phyloP scores from a whole-genome alignment of 2,329 filamentous ascomycete species.

The Colletotrichum simmondsii region DNA sequence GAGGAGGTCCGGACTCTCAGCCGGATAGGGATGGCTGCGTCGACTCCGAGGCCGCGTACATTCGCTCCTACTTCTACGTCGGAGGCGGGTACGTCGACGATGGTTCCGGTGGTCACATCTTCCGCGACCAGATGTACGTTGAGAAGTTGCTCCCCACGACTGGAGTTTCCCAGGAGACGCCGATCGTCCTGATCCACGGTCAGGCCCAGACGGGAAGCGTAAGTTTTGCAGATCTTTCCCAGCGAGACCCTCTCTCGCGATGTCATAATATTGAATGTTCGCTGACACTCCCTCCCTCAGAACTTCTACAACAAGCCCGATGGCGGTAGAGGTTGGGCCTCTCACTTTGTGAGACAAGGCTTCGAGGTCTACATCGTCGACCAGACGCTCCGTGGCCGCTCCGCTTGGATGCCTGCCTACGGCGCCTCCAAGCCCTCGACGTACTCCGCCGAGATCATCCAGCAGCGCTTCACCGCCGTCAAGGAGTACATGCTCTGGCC shows the following conservation, averaged over 20 bases:
- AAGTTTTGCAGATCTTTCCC: conserved; percentile 35
- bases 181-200: conserved; percentile 57
- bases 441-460: conserved; percentile 47
- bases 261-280: background rate
- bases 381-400: conserved; percentile 57
- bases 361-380: conserved; percentile 60
- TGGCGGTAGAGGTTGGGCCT: conserved; percentile 58
- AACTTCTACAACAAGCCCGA: conserved; percentile 60
- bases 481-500: conserved; percentile 49
- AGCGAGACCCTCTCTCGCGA: background rate
- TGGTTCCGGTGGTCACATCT: conserved; percentile 42
- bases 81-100: conserved; percentile 48
- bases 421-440: conserved; percentile 38
- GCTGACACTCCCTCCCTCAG: conserved; percentile 35
- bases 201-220: conserved; percentile 53
- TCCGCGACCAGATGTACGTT: conserved; percentile 63
- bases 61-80: conserved; percentile 47
- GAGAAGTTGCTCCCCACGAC: conserved; percentile 54
- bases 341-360: conserved; percentile 56
- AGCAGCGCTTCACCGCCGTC: conserved; percentile 51
- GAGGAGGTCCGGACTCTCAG: background rate
- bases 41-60: conserved; percentile 34
- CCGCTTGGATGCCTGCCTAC: conserved; percentile 49
- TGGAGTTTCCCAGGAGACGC: conserved; percentile 39
- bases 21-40: background rate